phyloP scores from a whole-genome alignment of 1,139 yeast species.

The Magnusiomyces suaveolens region DNA sequence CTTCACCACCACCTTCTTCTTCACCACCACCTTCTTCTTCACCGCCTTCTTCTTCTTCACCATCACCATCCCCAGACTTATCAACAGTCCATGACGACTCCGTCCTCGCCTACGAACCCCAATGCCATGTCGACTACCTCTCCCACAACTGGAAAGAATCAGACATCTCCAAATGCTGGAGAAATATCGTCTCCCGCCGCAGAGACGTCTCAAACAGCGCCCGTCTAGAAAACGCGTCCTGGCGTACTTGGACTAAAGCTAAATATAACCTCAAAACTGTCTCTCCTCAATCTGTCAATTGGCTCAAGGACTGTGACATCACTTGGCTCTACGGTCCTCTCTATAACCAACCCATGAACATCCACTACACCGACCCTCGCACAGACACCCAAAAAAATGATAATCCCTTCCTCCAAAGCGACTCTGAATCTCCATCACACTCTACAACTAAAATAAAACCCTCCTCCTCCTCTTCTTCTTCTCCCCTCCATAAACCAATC shows the following conservation, averaged over 20 bases:
- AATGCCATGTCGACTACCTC: constrained; percentile 84
- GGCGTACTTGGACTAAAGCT: constrained; percentile 87
- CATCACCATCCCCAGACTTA: constrained; percentile 30
- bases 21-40: constrained; percentile 5
- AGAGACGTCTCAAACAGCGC: constrained; percentile 50
- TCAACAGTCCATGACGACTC: constrained; percentile 59
- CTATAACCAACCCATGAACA: constrained; percentile 39
- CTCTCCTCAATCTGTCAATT: constrained; percentile 65
- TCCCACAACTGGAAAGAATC: constrained; percentile 93
- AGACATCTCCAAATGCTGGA: constrained; percentile 90
- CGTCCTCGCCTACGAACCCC: constrained; percentile 70
- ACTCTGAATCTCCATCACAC: not conserved
- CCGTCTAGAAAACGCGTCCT: constrained; percentile 69
- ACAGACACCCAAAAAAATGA: not conserved
- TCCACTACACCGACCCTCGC: constrained; percentile 21
- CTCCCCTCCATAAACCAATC: constrained; percentile 53
- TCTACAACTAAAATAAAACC: not conserved
- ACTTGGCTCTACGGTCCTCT: constrained; percentile 87
- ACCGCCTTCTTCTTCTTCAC: constrained; percentile 9
- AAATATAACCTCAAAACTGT: constrained; percentile 61
- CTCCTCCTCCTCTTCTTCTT: not conserved
- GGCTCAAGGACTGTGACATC: constrained; percentile 77
- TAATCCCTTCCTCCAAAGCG: not conserved
- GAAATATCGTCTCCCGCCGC: constrained; percentile 75
- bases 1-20: not conserved